A percentile compares a stretch with the other conserved stretches of the same genome.
Conservation (phyloP, 495 filamentous ascomycete genomes). For the Bacidia gigantensis region DNA sequence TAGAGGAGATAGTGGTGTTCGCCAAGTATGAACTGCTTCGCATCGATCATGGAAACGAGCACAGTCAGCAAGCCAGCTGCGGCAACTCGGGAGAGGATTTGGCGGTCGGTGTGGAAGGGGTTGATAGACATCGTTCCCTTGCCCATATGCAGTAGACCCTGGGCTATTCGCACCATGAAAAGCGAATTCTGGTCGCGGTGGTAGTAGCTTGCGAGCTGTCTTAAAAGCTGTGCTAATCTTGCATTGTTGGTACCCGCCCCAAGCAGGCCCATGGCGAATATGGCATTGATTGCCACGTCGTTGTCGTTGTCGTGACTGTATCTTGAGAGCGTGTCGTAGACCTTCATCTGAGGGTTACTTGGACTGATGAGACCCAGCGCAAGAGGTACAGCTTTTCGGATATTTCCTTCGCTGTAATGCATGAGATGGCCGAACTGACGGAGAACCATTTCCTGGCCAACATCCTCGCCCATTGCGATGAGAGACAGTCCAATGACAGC, state of each 20-base stretch:
- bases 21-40: conserved; percentile 83
- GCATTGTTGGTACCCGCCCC: conserved; percentile 98
- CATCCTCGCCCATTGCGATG: conserved; percentile 95
- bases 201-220: conserved; percentile 95
- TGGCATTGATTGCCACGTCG: conserved; percentile 95
- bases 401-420: conserved; percentile 97
- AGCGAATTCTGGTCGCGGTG: conserved; percentile 88
- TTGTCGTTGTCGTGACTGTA: conserved; percentile 99
- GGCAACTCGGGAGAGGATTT: conserved; percentile 83
- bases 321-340: conserved; percentile 95
- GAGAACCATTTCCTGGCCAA: conserved; percentile 97
- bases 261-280: conserved; percentile 96
- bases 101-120: conserved; percentile 96
- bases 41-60: conserved; percentile 80
- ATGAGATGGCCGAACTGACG: conserved; percentile 96
- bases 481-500: conserved; percentile 87
- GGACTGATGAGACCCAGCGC: conserved; percentile 94
- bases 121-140: conserved; percentile 92
- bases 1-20: conserved; percentile 92
- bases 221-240: conserved; percentile 80
- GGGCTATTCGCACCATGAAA: conserved; percentile 98
- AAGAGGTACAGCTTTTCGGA: conserved; percentile 89
- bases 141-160: conserved; percentile 96
- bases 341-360: conserved; percentile 99
- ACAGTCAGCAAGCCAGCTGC: conserved; percentile 83